These are phyloP conservation scores for Graphilbum fragrans DNA, from an alignment of 2,329 filamentous ascomycete species.

Conservation along the genomic window DNA sequence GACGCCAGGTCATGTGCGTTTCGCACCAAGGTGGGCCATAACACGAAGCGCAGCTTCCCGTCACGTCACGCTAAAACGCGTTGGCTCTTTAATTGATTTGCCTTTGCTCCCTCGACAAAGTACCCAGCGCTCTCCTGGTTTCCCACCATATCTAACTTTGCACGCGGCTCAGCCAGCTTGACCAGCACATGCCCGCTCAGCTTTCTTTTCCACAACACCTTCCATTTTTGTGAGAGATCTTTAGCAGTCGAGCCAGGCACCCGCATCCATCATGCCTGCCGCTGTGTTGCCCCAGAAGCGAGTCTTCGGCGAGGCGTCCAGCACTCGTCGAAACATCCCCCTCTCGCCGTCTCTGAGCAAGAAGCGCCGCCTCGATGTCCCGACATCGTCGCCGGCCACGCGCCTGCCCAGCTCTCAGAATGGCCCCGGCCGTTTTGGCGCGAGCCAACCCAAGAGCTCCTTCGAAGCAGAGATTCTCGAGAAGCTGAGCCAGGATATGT, in stretches of 20 bases:
- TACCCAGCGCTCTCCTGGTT: not conserved
- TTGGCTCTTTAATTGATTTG: conserved; percentile 11
- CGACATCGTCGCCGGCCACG: conserved; percentile 40
- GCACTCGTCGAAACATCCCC: conserved; percentile 47
- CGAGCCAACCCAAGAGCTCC: conserved; percentile 71
- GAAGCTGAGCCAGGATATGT: conserved; percentile 91
- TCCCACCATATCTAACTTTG: not conserved
- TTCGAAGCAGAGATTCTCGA: conserved; percentile 93
- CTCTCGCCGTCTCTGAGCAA: conserved; percentile 51
- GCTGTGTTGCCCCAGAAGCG: conserved; percentile 56
- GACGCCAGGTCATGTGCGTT: conserved; percentile 10
- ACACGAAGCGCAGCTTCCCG: conserved; percentile 8
- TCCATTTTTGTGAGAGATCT: too few species aligned
- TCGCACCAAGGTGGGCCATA: conserved; percentile 4
- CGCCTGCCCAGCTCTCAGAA: conserved; percentile 53
- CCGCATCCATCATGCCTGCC: conserved; percentile 28
- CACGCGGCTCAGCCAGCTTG: not conserved
- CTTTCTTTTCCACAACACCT: too few species aligned
- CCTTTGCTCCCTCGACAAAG: too few species aligned
- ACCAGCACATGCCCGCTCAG: not conserved
- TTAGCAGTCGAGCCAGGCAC: not conserved
- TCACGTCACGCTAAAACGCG: conserved; percentile 18
- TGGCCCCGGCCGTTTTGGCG: conserved; percentile 51
- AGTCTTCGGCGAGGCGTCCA: conserved; percentile 56
- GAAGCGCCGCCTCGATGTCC: conserved; percentile 68